Base-by-base conservation (phyloP, 306 rosid species). In the Rosa rugosa region DNA sequence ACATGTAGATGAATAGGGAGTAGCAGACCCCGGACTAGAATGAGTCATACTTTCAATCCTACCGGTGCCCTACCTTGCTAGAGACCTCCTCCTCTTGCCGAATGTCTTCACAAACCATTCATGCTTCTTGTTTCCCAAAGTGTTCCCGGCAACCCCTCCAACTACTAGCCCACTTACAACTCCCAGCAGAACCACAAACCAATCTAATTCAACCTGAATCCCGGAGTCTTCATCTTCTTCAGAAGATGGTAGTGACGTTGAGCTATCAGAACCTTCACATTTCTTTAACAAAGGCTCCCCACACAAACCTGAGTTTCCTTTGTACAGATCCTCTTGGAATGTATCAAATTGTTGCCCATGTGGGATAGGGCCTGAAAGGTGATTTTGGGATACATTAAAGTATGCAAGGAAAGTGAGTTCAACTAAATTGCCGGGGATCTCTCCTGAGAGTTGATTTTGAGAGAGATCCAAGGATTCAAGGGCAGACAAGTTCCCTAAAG, bases 391-490 rank as follows among this genome's bases (percentile, higher is more conserved):
- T 9, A 75, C 78, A 25, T 60, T 75, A 14, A 75, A 75, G 4
- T 17, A 60, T 1, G 18, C 40, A 3, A 82, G 85, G 73, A 60
- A 60, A 23, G 11, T 77, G 53, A 65, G 64, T 10, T 53, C 12
- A 64, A n/a, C 31, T 36, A 72, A 36, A 18, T 14, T 12, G 4
- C 8, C 0, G 3, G 81, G 71, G 53, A 82, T 82, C 63, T 0
- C 36, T 71, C 81, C 59, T 5, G 76, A 65, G 64, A 82, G 71
- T 38, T 54, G 22, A 20, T 82, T 82, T 2, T 7, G 2, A 10
- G 78, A 82, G 9, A 77, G 71, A 41, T 82, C 79, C 7, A 82
- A 44, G 0, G 81, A 72, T 31, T 82, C 75, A 4, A 77, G 81
- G 10, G 10, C 17, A 7, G 56, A 27, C 71, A 82, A 23, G 23